Percentiles rank a stretch among this genome's conserved stretches.
Evolutionary conservation across 2,329 filamentous ascomycete species (phyloP).

Genomic region (Neoarthrinium moseri): DNA sequence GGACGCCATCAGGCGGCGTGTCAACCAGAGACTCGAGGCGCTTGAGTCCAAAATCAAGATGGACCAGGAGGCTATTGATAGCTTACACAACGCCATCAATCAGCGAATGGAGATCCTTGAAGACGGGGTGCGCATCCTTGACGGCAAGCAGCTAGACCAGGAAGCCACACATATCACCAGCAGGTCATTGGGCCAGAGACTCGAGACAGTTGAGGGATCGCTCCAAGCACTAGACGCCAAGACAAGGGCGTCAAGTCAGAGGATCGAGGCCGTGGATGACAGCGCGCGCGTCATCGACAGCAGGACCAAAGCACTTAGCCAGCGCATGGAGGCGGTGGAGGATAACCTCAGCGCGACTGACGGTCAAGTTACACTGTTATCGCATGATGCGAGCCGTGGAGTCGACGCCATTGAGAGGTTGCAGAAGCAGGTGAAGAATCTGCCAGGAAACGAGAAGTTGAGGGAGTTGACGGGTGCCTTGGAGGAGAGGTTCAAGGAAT

Average conservation of each 20-base stretch:
- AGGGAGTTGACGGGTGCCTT: constrained; percentile 19
- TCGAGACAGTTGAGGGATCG: constrained; percentile 18
- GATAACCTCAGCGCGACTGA: constrained; percentile 20
- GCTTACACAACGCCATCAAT: constrained; percentile 17
- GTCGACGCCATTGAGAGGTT: constrained; percentile 21
- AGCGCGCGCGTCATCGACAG: constrained; percentile 23
- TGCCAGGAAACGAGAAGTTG: constrained; percentile 22
- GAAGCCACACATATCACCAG: constrained; percentile 21
- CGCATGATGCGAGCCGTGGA: constrained; percentile 23
- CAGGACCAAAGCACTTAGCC: constrained; percentile 21
- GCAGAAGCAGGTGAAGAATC: constrained; percentile 21
- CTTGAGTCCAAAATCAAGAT: constrained; percentile 19
- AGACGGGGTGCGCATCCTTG: constrained; percentile 20
- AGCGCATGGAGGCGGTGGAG: constrained; percentile 23
- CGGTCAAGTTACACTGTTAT: constrained; percentile 21
- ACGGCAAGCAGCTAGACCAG: constrained; percentile 25
- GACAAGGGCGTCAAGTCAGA: constrained; percentile 18
- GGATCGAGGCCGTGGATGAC: constrained; percentile 24
- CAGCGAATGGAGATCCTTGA: constrained; percentile 23
- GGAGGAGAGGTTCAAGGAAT: constrained; percentile 21
- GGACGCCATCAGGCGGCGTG: constrained; percentile 18
- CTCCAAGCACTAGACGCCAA: constrained; percentile 18
- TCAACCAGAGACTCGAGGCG: constrained; percentile 20
- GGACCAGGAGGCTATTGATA: constrained; percentile 22
- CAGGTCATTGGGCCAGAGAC: constrained; percentile 18